Base-by-base conservation (phyloP, 2,329 filamentous ascomycete genomes). In the Dissoconium aciculare region DNA sequence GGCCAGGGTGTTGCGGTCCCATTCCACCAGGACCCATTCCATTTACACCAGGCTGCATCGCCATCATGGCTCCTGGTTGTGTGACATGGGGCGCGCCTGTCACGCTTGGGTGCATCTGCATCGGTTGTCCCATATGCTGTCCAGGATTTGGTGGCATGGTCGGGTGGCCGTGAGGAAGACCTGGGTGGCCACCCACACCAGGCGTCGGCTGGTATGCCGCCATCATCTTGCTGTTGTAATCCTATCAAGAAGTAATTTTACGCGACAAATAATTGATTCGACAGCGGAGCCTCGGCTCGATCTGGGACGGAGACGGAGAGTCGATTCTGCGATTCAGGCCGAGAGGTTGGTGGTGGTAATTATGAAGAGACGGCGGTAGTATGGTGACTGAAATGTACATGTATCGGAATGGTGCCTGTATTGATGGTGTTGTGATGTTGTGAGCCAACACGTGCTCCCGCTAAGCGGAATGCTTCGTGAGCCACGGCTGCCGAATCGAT, bases 11-110 rank as follows among this genome's bases (percentile, higher is more conserved):
- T 32, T 50, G 46, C 30, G 39, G 45, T 11, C 40, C 43, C 45
- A 51, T 50, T 8, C 37, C 43, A 12, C 43, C 40, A 28, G 38
- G 37, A n/a, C 60, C 64, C 35, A 70, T 70, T 31, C 63, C 67
- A 41, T 59, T 62, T 32, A 64, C 66, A 38, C 76, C 71, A 16
- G 75, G 76, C 40, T 78, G 77, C 72, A 85, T 81, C 35, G 69
- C 74, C 77, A 85, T 82, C 66, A 84, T 70, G 34, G 73, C 68
- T 15, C 66, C 66, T 28, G 69, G 70, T 46, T 79, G 75, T 51
- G 73, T 80, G 42, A 81, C 74, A 51, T 80, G 77, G 29, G 70
- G 68, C 12, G 78, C 76, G 19, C 71, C 77, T 35, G 78, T 79
- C 15, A 78, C 78, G 38, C 69, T 74, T 60, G 80, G 78, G 27